Evolutionary conservation across 495 filamentous ascomycete genomes (phyloP).

Genomic region (Thozetella sp.): DNA sequence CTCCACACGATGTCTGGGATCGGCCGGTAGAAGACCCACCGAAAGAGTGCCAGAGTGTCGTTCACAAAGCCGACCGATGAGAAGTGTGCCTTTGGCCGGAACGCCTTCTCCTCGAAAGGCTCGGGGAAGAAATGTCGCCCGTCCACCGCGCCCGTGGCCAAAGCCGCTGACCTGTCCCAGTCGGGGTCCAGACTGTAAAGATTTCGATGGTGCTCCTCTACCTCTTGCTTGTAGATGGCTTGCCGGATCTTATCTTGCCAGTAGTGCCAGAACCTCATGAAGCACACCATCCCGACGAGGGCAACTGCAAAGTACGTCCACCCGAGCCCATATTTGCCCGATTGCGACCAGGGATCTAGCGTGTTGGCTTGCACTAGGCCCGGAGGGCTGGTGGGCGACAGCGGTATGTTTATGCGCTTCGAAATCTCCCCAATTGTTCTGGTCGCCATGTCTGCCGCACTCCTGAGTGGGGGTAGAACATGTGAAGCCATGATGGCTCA

Average conservation of each 20-base stretch:
- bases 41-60: constrained; percentile 71
- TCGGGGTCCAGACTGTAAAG: constrained; percentile 57
- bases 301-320: constrained; percentile 86
- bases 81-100: constrained; percentile 66
- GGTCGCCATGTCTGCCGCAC: constrained; percentile 19
- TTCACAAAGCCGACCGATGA: constrained; percentile 73
- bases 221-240: constrained; percentile 77
- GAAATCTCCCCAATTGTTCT: constrained; percentile 45
- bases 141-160: constrained; percentile 65
- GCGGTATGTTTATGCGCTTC: constrained; percentile 75
- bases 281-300: constrained; percentile 61
- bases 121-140: constrained; percentile 72
- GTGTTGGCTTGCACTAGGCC: constrained; percentile 73
- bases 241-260: constrained; percentile 89
- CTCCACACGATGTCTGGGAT: constrained; percentile 67
- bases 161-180: constrained; percentile 66
- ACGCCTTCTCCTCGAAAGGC: constrained; percentile 44
- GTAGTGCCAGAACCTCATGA: constrained; percentile 75
- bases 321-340: constrained; percentile 86
- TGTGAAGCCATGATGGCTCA: constrained; percentile 26
- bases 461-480: constrained; percentile 14
- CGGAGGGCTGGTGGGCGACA: constrained; percentile 67
- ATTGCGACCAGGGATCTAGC: constrained; percentile 75
- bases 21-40: constrained; percentile 86
- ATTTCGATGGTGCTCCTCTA: constrained; percentile 55